These are phyloP conservation scores for Lepidium sativum DNA, from an alignment of 345 rosid species.

Conservation along the genomic window DNA sequence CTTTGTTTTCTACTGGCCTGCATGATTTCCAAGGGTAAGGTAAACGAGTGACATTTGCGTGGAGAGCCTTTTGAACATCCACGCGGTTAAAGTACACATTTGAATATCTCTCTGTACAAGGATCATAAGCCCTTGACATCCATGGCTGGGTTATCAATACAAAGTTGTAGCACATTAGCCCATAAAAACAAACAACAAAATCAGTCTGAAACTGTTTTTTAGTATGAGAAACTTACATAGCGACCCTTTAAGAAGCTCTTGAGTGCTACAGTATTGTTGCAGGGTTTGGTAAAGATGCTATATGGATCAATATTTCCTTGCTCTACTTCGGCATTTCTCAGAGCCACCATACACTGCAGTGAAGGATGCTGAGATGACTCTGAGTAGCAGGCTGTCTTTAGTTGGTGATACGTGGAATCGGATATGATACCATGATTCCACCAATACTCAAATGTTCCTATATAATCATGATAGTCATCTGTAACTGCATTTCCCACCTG, in stretches of 20 bases:
- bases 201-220: neutral
- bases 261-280: slow-evolving; percentile 46
- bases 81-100: slow-evolving; percentile 59
- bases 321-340: slow-evolving; percentile 47
- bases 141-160: slow-evolving; percentile 54
- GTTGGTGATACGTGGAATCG: slow-evolving; percentile 61
- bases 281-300: slow-evolving; percentile 77
- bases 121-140: slow-evolving; percentile 99
- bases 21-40: slow-evolving; percentile 75
- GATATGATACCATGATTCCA: slow-evolving; percentile 96
- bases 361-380: slow-evolving; percentile 74
- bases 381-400: slow-evolving; percentile 43
- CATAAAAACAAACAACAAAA: neutral
- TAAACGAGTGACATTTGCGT: slow-evolving; percentile 73
- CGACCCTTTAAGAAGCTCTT: slow-evolving; percentile 56
- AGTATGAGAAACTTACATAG: slow-evolving; percentile 61
- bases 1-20: slow-evolving; percentile 40
- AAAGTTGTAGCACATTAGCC: slow-evolving; percentile 2
- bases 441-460: slow-evolving; percentile 94
- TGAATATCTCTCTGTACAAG: slow-evolving; percentile 84
- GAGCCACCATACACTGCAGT: slow-evolving; percentile 50
- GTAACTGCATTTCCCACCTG: slow-evolving; percentile 97
- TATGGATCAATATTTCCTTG: slow-evolving; percentile 83
- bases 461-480: slow-evolving; percentile 71
- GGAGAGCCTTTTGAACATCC: slow-evolving; percentile 84